A percentile compares a stretch with the other conserved stretches of the same genome.
Conservation (phyloP, 208 protist genomes). For the Histomonas meleagridis region DNA sequence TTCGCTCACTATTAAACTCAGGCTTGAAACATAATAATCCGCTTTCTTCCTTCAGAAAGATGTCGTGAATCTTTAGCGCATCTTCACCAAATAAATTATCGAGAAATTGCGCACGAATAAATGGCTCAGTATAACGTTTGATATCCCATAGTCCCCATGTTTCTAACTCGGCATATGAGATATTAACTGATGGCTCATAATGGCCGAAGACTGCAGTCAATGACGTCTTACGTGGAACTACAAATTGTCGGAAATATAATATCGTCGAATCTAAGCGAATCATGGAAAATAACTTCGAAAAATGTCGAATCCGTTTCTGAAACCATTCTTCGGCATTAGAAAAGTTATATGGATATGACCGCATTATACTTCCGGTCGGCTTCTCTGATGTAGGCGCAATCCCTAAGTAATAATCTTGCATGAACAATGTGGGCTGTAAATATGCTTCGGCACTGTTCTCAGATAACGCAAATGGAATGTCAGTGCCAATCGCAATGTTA, state of each 20-base stretch:
- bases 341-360: neutral
- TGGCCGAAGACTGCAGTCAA: neutral
- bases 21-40: neutral
- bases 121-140: neutral
- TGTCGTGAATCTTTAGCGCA: neutral
- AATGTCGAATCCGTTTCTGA: neutral
- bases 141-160: slow-evolving; percentile 16
- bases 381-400: neutral
- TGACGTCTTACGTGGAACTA: neutral
- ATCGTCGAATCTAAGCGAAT: neutral
- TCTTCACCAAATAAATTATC: neutral
- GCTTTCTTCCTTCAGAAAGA: neutral
- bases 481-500: neutral
- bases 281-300: neutral
- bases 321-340: neutral
- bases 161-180: neutral
- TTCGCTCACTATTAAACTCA: neutral
- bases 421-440: neutral
- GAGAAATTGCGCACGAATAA: neutral
- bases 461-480: neutral
- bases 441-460: neutral
- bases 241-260: neutral
- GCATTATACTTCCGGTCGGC: neutral
- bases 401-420: neutral
- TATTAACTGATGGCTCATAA: neutral